Percentiles rank a stretch among this genome's conserved stretches.
Conservation (phyloP, 805 yeast species). For the Candida silvatica region DNA sequence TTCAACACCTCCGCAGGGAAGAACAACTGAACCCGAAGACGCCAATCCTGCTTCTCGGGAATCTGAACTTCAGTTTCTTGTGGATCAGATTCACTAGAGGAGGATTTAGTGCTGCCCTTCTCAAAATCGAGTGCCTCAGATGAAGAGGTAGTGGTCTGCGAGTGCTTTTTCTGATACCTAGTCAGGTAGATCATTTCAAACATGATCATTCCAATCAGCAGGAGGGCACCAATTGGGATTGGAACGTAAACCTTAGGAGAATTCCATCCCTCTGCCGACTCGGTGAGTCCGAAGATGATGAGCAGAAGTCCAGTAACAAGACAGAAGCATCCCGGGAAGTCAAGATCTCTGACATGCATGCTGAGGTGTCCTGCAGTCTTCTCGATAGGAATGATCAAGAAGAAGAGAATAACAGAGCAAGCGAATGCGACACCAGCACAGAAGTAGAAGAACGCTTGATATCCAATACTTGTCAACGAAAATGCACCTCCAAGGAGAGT, state of each 20-base stretch:
- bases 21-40: slow-evolving; percentile 10
- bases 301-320: slow-evolving; percentile 28
- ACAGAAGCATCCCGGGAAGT: slow-evolving; percentile 26
- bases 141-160: no score
- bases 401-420: slow-evolving; percentile 11
- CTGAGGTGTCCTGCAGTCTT: slow-evolving; percentile 18
- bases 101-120: no score
- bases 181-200: slow-evolving; percentile 23
- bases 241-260: slow-evolving; percentile 33
- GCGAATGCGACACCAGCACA: slow-evolving; percentile 23
- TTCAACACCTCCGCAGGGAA: slow-evolving; percentile 14
- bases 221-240: slow-evolving; percentile 27
- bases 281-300: slow-evolving; percentile 34
- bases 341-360: slow-evolving; percentile 20
- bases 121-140: no score
- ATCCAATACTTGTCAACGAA: slow-evolving; percentile 27
- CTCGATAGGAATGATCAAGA: slow-evolving; percentile 21
- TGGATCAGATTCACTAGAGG: no score
- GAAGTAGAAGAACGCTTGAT: slow-evolving; percentile 30
- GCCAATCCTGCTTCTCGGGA: slow-evolving; percentile 11
- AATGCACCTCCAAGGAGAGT: slow-evolving; percentile 37
- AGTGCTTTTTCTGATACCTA: slow-evolving; percentile 5
- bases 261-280: slow-evolving; percentile 36
- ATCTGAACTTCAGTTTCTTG: no score
- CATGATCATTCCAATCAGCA: slow-evolving; percentile 18